Percentiles rank a stretch among this genome's conserved stretches.
Evolutionary conservation across 805 yeast genomes (phyloP).

Genomic region (Lipomyces chichibuensis): DNA sequence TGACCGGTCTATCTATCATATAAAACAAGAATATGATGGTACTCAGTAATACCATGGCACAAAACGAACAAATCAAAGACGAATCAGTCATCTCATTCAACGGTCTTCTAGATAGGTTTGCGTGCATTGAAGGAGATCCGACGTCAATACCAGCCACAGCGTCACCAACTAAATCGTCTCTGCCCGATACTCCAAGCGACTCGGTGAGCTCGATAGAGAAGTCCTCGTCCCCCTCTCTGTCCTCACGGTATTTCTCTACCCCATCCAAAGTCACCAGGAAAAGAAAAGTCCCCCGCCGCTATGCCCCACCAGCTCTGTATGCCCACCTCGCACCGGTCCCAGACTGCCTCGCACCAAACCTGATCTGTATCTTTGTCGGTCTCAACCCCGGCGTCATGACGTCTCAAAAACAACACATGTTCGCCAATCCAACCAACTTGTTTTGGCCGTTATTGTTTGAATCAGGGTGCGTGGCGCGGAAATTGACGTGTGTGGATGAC

Average conservation of each 20-base stretch:
- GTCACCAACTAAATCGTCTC: neutral
- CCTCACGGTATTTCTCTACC: neutral
- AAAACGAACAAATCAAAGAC: neutral
- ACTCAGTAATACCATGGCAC: neutral
- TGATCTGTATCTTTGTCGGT: conserved; percentile 63
- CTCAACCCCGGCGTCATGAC: conserved; percentile 73
- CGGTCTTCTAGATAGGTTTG: conserved; percentile 12
- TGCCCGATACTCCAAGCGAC: neutral
- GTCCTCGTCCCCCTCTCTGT: neutral
- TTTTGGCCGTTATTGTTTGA: conserved; percentile 69
- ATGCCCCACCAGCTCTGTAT: conserved; percentile 35
- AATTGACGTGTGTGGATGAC: conserved; percentile 49
- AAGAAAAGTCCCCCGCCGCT: conserved; percentile 18
- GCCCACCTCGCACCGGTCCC: conserved; percentile 34
- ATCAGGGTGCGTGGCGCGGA: conserved; percentile 50
- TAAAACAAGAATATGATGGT: too few relatives aligned
- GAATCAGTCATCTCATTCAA: conserved; percentile 12
- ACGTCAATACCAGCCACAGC: too few relatives aligned
- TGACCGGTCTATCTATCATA: too few relatives aligned
- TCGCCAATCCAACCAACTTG: conserved; percentile 68
- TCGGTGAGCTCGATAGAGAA: neutral
- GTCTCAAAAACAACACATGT: conserved; percentile 64
- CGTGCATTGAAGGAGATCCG: neutral
- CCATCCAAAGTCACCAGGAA: conserved; percentile 10
- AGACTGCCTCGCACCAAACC: conserved; percentile 37